These are phyloP conservation scores for Nemania sp. DNA, from an alignment of 2,329 filamentous ascomycete genomes.

Conservation along the genomic window DNA sequence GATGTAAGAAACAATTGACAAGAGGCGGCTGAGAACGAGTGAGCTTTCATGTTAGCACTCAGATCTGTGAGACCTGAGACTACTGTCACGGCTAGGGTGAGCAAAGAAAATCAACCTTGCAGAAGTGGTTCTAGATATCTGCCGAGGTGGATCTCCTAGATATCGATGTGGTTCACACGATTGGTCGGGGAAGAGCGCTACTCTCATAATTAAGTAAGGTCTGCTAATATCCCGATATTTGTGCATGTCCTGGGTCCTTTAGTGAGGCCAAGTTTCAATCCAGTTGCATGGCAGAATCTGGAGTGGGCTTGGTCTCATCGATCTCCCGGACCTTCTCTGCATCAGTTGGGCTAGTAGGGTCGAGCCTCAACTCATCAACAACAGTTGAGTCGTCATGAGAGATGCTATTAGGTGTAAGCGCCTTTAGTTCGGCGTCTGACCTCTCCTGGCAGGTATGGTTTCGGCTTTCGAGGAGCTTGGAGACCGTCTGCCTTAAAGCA, in stretches of 20 bases:
- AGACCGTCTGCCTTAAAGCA: constrained; percentile 58
- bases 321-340: constrained; percentile 23
- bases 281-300: constrained; percentile 45
- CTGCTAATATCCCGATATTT: neutral
- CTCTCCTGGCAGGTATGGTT: constrained; percentile 29
- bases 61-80: constrained; percentile 10
- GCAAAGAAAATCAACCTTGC: neutral
- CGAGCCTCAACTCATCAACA: constrained; percentile 41
- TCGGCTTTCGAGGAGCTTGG: constrained; percentile 51
- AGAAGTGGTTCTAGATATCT: neutral
- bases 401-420: constrained; percentile 37
- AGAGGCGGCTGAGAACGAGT: constrained; percentile 1
- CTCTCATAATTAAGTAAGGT: constrained; percentile 1
- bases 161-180: neutral
- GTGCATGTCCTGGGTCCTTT: neutral
- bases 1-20: constrained; percentile 8
- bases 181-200: neutral
- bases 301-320: constrained; percentile 20
- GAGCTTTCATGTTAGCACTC: neutral
- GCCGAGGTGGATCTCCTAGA: constrained; percentile 1
- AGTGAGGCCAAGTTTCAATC: constrained; percentile 39
- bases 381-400: constrained; percentile 37
- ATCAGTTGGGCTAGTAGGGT: constrained; percentile 29
- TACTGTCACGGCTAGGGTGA: neutral
- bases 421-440: constrained; percentile 30